phyloP scores from a whole-genome alignment of 176 grass and related monocot genomes.

The Puya raimondii region DNA sequence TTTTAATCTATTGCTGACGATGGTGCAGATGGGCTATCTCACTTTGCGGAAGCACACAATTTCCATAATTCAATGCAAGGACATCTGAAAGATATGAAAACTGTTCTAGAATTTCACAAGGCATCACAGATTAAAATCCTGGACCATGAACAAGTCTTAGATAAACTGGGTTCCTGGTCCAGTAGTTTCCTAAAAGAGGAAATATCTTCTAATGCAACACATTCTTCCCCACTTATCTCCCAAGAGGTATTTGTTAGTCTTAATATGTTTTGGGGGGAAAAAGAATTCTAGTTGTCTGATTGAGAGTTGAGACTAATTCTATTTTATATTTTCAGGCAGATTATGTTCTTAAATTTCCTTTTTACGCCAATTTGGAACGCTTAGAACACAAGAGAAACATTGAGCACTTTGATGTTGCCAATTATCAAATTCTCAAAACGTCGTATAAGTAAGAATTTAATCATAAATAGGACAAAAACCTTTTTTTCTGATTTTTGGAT shows the following conservation, averaged over 20 bases:
- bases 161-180: conserved; percentile 59
- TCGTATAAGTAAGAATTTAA: conserved; percentile 34
- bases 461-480: background rate
- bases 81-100: conserved; percentile 56
- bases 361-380: conserved; percentile 55
- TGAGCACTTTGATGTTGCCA: conserved; percentile 36
- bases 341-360: conserved; percentile 48
- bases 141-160: conserved; percentile 39
- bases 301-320: background rate
- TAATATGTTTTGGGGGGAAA: background rate
- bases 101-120: conserved; percentile 61
- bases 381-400: conserved; percentile 71
- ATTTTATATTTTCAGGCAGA: conserved; percentile 41
- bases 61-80: conserved; percentile 56
- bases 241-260: conserved; percentile 29
- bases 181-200: conserved; percentile 42
- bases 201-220: conserved; percentile 12
- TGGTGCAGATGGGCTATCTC: conserved; percentile 40
- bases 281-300: background rate
- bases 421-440: conserved; percentile 34
- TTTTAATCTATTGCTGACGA: conserved; percentile 2
- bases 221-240: conserved; percentile 4
- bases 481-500: background rate
- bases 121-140: conserved; percentile 60
- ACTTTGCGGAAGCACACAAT: conserved; percentile 22